Evolutionary conservation across 1,284 basidiomycete species (phyloP).

Genomic region (Sporisorium scitamineum): DNA sequence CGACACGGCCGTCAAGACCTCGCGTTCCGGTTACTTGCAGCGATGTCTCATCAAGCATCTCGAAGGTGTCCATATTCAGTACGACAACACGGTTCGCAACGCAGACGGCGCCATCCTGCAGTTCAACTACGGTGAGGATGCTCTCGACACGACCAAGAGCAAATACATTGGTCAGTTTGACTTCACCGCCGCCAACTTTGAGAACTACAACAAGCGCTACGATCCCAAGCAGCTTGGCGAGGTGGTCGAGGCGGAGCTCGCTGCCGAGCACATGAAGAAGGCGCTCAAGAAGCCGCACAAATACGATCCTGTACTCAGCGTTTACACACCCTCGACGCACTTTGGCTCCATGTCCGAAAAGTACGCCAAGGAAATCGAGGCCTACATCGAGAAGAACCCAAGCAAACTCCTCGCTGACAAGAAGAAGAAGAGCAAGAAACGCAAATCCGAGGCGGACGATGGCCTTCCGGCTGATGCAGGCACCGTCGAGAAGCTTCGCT

Average conservation of each 20-base stretch:
- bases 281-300: constrained; percentile 85
- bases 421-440: constrained; percentile 73
- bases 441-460: constrained; percentile 53
- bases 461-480: constrained; percentile 57
- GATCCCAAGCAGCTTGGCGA: constrained; percentile 74
- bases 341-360: constrained; percentile 93
- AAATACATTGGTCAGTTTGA: constrained; percentile 81
- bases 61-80: constrained; percentile 94
- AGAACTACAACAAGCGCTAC: constrained; percentile 82
- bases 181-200: constrained; percentile 89
- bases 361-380: constrained; percentile 84
- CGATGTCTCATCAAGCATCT: constrained; percentile 98
- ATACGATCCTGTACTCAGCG: constrained; percentile 80
- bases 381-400: constrained; percentile 85
- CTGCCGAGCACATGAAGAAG: constrained; percentile 85
- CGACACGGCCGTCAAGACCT: constrained; percentile 99
- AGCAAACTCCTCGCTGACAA: constrained; percentile 77
- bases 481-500: constrained; percentile 70
- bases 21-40: constrained; percentile 97
- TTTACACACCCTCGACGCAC: constrained; percentile 82
- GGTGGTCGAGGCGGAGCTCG: constrained; percentile 78
- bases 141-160: constrained; percentile 90
- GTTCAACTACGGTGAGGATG: constrained; percentile 97
- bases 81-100: constrained; percentile 97
- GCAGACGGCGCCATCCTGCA: constrained; percentile 93